A percentile compares a stretch with the other conserved stretches of the same genome.
Evolutionary conservation across 257 asterid genomes (phyloP).

Genomic region (Salvia splendens): DNA sequence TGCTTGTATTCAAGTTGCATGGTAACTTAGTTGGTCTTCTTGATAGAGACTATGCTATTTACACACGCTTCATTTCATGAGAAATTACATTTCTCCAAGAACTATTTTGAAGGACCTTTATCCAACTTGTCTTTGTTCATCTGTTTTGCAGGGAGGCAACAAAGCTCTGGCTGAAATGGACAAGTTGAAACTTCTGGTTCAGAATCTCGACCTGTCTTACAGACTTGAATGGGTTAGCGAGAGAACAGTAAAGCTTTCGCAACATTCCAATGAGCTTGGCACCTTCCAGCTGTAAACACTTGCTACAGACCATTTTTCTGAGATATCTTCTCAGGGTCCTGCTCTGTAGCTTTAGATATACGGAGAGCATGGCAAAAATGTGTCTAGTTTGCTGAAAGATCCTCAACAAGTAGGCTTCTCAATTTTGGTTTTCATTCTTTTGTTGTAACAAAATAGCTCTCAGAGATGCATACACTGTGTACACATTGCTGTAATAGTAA

Average conservation of each 20-base stretch:
- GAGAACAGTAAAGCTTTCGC: constrained; percentile 73
- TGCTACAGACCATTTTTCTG: background rate
- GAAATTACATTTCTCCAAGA: constrained; percentile 5
- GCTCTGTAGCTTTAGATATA: background rate
- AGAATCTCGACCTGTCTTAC: constrained; percentile 87
- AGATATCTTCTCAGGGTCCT: constrained; percentile 22
- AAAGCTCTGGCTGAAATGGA: constrained; percentile 61
- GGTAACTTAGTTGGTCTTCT: background rate
- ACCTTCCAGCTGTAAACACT: constrained; percentile 63
- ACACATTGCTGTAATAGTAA: constrained; percentile 3
- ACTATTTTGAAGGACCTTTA: background rate
- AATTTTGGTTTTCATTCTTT: constrained; percentile 24
- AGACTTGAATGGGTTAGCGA: constrained; percentile 81
- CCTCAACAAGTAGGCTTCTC: constrained; percentile 22
- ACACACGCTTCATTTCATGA: background rate
- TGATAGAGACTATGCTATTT: background rate
- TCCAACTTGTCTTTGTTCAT: constrained; percentile 16
- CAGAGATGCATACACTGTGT: background rate
- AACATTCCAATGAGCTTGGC: constrained; percentile 77
- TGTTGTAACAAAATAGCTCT: constrained; percentile 4
- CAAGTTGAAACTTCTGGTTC: constrained; percentile 63
- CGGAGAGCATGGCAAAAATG: constrained; percentile 12
- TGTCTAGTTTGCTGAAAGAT: constrained; percentile 15
- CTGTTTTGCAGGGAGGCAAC: constrained; percentile 53
- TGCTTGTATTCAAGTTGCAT: background rate